phyloP scores from a whole-genome alignment of 768 basidiomycete species.

The Leccinum subgranulosum region DNA sequence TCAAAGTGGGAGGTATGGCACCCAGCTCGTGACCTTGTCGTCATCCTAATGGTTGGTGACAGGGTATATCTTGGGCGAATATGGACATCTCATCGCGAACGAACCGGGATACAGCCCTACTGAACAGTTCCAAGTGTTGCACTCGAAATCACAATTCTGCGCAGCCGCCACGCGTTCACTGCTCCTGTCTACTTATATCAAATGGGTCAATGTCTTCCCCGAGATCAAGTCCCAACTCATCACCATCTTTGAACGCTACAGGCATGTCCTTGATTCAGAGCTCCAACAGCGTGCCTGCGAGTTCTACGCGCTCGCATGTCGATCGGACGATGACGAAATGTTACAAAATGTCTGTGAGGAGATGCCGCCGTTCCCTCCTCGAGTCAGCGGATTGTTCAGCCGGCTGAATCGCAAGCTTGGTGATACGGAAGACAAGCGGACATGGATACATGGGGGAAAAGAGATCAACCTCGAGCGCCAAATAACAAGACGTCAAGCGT shows the following conservation, averaged over 20 bases:
- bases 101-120: constrained; percentile 89
- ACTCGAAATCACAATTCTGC: constrained; percentile 94
- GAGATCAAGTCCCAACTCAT: constrained; percentile 94
- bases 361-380: constrained; percentile 97
- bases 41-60: constrained; percentile 11
- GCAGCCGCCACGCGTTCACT: constrained; percentile 88
- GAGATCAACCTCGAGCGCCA: constrained; percentile 83
- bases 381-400: constrained; percentile 85
- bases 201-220: constrained; percentile 99
- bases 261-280: constrained; percentile 96
- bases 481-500: constrained; percentile 50
- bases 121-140: constrained; percentile 91
- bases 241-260: constrained; percentile 94
- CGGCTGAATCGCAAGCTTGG: constrained; percentile 86
- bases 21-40: not conserved
- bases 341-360: constrained; percentile 96
- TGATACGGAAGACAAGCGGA: constrained; percentile 92
- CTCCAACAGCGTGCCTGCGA: constrained; percentile 99
- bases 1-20: constrained; percentile 87
- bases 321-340: constrained; percentile 88
- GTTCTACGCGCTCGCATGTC: constrained; percentile 82
- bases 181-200: constrained; percentile 95
- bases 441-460: constrained; percentile 95
- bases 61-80: constrained; percentile 98
- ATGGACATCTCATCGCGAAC: constrained; percentile 96